These are phyloP conservation scores for Mortierella sp. DNA, from an alignment of 371 early-diverging fungal genomes.

Conservation along the genomic window DNA sequence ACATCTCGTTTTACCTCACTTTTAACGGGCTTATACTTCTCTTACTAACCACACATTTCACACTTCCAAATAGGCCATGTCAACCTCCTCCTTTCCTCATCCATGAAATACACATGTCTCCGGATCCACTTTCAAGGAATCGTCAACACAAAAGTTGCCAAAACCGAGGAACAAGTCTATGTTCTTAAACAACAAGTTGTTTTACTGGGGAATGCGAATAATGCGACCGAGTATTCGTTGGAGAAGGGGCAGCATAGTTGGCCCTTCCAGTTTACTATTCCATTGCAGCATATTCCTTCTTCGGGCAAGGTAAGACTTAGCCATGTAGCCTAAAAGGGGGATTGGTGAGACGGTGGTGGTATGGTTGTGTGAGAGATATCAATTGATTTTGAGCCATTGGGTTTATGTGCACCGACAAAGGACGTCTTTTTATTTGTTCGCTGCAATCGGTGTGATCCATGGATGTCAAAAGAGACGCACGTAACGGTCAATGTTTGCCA, in stretches of 20 bases:
- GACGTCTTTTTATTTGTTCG: not conserved
- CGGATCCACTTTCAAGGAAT: constrained; percentile 26
- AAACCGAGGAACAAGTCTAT: constrained; percentile 28
- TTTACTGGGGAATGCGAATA: constrained; percentile 29
- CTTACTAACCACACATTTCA: not conserved
- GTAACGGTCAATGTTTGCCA: not conserved
- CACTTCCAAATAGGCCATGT: constrained; percentile 1
- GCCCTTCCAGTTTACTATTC: constrained; percentile 37
- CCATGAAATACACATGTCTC: constrained; percentile 33
- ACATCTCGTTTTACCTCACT: not conserved
- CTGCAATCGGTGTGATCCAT: not conserved
- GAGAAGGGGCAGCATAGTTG: constrained; percentile 37
- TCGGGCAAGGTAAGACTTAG: constrained; percentile 33
- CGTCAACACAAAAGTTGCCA: constrained; percentile 27
- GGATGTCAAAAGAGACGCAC: not conserved
- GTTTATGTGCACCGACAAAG: not conserved
- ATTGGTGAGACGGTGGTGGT: too few species aligned
- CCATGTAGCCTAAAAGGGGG: too few species aligned
- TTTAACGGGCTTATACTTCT: not conserved
- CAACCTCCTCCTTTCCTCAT: constrained; percentile 15
- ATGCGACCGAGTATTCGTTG: constrained; percentile 22
- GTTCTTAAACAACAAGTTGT: constrained; percentile 38
- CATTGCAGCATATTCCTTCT: constrained; percentile 33
- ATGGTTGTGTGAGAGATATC: not conserved
- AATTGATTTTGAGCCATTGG: not conserved